Evolutionary conservation across 352 stramenopile genomes (phyloP), one percentile per base, ranked within the genome.

Genomic region (Thalassiosira mediterranea): DNA sequence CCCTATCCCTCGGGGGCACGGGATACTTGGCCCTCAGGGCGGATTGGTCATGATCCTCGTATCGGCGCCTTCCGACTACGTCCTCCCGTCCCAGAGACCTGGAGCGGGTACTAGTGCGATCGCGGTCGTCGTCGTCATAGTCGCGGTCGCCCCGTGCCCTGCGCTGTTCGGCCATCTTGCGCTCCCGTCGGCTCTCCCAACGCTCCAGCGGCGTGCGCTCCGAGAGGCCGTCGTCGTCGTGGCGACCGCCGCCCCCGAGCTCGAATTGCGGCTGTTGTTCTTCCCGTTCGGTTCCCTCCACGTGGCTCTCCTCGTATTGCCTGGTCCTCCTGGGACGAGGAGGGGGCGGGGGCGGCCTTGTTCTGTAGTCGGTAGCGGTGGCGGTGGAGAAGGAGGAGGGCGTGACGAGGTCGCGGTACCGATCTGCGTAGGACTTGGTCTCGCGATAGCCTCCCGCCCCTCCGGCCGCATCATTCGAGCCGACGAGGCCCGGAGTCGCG

Each of bases 381-480:
- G n/a, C n/a, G n/a, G n/a, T n/a, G n/a, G n/a, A n/a, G n/a, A n/a
- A n/a, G n/a, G n/a, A n/a, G n/a, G n/a, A n/a, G n/a, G n/a, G n/a
- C n/a, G n/a, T n/a, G n/a, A n/a, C n/a, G 17, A 79, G 53, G 19
- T 79, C 70, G 19, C 57, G 40, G 59, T 72, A 79, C 28, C 70
- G 38, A 15, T 68, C 70, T 19, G 64, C 21, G 38, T 79, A 79
- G 0, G 70, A 79, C 57, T 79, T 79, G 4, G 47, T 44, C 19
- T 58, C 59, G 17, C 58, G 42, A 4, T 32, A 67, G 1, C 7
- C 31, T 0, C 42, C 7, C n/a, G 26, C 58, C 19, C 40, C 29
- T 8, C 58, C 58, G 8, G 11, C 44, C 17, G 25, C n/a, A 0
- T 28, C 34, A 32, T 3, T 34, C 2, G n/a, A 13, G 17, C 32